Evolutionary conservation across 2,329 filamentous ascomycete genomes (phyloP).

Genomic region (Bipolaris oryzae): DNA sequence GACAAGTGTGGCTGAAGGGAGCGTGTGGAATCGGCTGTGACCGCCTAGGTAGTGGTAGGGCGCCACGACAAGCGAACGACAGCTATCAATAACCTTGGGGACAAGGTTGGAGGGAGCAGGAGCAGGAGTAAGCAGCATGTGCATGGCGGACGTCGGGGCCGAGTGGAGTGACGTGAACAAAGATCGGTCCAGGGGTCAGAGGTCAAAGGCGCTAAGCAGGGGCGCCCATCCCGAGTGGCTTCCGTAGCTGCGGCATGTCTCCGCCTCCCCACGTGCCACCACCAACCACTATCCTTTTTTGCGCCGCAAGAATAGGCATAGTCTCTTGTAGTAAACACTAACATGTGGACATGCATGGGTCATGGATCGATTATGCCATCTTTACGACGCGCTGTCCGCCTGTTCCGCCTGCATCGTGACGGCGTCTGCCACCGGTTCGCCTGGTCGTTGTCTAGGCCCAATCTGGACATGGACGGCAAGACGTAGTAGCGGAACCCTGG

Average conservation of each 20-base stretch:
- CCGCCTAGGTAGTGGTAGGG: not conserved
- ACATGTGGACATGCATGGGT: conserved; percentile 19
- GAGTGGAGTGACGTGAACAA: conserved; percentile 22
- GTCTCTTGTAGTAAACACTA: not conserved
- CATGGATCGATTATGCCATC: conserved; percentile 12
- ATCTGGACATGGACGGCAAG: conserved; percentile 15
- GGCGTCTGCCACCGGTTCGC: conserved; percentile 21
- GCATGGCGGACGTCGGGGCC: conserved; percentile 20
- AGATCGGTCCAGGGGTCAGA: conserved; percentile 18
- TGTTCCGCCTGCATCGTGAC: conserved; percentile 18
- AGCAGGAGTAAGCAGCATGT: conserved; percentile 19
- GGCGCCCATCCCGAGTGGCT: conserved; percentile 19
- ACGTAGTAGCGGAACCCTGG: conserved; percentile 24
- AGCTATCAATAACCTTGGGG: conserved; percentile 3
- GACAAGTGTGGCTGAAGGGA: conserved; percentile 14
- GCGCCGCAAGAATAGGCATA: not conserved
- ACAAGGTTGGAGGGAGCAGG: conserved; percentile 1
- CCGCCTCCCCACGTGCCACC: conserved; percentile 13
- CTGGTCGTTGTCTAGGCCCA: conserved; percentile 12
- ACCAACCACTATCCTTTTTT: conserved; percentile 10
- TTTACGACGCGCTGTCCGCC: conserved; percentile 22
- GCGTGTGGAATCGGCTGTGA: conserved; percentile 3
- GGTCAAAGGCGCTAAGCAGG: conserved; percentile 13
- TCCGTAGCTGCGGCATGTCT: conserved; percentile 22
- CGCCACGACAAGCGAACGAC: conserved; percentile 9